These are phyloP conservation scores for Apophysomyces ossiformis DNA, from an alignment of 371 early-diverging fungal genomes.

Conservation along the genomic window DNA sequence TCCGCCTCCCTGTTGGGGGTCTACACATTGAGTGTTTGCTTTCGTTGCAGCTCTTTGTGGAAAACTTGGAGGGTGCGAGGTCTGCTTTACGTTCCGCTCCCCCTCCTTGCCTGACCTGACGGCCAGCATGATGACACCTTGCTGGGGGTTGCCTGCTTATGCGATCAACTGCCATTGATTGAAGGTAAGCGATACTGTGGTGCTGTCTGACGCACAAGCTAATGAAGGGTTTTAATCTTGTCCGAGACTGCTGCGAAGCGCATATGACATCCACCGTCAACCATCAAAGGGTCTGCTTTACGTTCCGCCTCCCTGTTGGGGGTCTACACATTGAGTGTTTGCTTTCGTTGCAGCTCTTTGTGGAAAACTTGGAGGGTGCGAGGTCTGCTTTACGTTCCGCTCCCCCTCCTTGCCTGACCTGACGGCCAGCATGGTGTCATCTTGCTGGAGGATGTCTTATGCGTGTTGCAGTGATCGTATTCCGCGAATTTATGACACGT, in stretches of 20 bases:
- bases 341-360: too few species aligned
- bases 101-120: background rate
- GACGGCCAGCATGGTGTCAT: background rate
- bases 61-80: too few species aligned
- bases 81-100: background rate
- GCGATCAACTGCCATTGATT: too few species aligned
- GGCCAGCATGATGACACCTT: background rate
- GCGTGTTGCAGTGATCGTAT: background rate
- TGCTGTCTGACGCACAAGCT: too few species aligned
- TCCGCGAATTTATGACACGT: background rate
- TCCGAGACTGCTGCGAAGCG: too few species aligned
- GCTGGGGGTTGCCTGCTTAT: background rate
- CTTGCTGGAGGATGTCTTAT: background rate
- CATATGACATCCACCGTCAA: too few species aligned
- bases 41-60: too few species aligned
- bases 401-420: background rate
- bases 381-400: background rate
- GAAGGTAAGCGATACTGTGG: too few species aligned
- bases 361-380: too few species aligned
- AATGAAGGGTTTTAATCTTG: too few species aligned
- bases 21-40: too few species aligned
- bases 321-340: too few species aligned
- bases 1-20: background rate
- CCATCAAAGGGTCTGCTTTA: background rate
- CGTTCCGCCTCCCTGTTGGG: background rate